Evolutionary conservation across 306 rosid genomes (phyloP).

Genomic region (Lathyrus sativus): DNA sequence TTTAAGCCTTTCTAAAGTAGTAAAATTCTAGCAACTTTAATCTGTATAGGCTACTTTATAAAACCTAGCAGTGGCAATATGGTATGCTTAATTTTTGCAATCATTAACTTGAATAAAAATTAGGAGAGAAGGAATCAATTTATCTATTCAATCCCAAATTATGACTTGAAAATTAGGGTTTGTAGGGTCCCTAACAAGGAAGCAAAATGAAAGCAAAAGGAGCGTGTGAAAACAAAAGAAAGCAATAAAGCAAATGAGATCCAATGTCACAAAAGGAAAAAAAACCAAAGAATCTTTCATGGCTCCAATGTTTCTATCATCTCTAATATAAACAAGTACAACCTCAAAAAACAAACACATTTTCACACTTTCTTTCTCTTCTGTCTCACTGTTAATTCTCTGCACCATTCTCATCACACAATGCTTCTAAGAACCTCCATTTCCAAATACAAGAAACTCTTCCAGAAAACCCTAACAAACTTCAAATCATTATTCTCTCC

Average conservation of each 20-base stretch:
- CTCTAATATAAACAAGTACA: constrained; percentile 48
- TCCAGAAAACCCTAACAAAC: constrained; percentile 55
- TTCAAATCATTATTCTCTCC: constrained; percentile 68
- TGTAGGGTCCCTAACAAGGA: constrained; percentile 42
- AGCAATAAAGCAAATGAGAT: constrained; percentile 34
- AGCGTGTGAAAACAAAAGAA: constrained; percentile 58
- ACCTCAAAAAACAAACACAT: constrained; percentile 30
- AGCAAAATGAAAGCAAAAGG: constrained; percentile 44
- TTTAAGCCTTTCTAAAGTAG: background rate
- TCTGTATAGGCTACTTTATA: background rate
- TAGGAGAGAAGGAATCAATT: background rate
- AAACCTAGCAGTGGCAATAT: background rate
- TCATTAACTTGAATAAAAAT: background rate
- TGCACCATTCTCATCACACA: constrained; percentile 1
- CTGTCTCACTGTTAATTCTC: background rate
- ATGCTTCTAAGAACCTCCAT: constrained; percentile 70
- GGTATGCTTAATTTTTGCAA: background rate
- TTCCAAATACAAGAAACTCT: constrained; percentile 70
- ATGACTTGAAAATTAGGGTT: background rate
- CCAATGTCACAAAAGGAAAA: constrained; percentile 18
- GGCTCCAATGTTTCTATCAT: constrained; percentile 51
- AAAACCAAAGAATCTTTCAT: constrained; percentile 48
- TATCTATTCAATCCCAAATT: background rate
- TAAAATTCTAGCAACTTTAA: background rate
- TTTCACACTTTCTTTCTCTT: background rate